Conservation (phyloP, 208 protist species). For the Acanthamoeba sp. region DNA sequence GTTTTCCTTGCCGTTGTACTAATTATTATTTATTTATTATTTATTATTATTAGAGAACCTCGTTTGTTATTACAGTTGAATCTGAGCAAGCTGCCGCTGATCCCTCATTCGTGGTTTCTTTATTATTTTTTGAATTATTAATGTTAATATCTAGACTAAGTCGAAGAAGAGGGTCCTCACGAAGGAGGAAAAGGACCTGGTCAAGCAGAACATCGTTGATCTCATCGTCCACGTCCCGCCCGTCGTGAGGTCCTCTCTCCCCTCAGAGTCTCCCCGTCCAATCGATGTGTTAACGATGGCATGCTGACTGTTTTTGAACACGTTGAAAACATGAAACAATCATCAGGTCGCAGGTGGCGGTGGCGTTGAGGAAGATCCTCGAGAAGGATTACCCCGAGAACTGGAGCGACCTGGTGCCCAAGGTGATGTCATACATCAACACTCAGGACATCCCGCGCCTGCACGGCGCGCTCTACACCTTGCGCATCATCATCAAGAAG, state of each 20-base stretch:
- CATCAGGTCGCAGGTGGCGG: slow-evolving; percentile 1
- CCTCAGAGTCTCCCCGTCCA: no score
- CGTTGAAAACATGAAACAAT: no score
- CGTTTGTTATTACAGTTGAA: background rate
- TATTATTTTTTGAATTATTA: background rate
- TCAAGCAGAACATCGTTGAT: slow-evolving; percentile 67
- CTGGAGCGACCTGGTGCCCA: slow-evolving; percentile 26
- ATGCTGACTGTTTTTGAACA: no score
- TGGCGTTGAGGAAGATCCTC: background rate
- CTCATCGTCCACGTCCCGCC: slow-evolving; percentile 32
- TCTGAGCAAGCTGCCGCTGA: no score
- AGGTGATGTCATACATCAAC: slow-evolving; percentile 1
- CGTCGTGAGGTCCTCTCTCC: background rate
- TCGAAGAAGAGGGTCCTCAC: slow-evolving; percentile 8
- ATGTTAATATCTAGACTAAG: background rate
- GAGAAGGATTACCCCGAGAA: slow-evolving; percentile 53
- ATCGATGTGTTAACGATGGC: no score
- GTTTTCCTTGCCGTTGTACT: background rate
- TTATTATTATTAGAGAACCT: background rate
- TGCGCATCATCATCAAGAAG: slow-evolving; percentile 66
- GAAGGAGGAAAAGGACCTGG: slow-evolving; percentile 2
- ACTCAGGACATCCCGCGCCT: slow-evolving; percentile 7
- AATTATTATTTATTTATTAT: slow-evolving; percentile 7
- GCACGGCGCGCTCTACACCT: slow-evolving; percentile 30
- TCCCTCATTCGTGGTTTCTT: no score